These are phyloP conservation scores for Acanthamoeba castellanii DNA, from an alignment of 208 protist genomes.

Conservation along the genomic window DNA sequence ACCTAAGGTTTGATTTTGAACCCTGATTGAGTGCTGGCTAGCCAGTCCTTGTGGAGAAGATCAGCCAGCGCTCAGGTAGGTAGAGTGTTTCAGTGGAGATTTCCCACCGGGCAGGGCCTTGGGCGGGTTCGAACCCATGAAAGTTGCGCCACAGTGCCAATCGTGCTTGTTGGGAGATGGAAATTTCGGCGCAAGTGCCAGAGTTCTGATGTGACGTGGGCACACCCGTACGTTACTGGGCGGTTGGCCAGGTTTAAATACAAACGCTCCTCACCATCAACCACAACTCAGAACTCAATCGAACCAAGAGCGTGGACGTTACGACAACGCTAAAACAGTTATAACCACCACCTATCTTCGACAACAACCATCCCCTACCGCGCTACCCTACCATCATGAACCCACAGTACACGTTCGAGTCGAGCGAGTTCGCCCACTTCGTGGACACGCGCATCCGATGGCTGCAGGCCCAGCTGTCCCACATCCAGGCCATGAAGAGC, in stretches of 20 bases:
- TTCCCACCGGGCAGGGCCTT: background rate
- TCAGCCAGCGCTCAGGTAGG: background rate
- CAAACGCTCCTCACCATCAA: background rate
- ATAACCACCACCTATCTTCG: too few relatives aligned
- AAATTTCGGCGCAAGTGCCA: background rate
- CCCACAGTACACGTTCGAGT: background rate
- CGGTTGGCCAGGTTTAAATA: conserved; percentile 5
- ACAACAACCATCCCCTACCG: background rate
- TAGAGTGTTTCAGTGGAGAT: background rate
- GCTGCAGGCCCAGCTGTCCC: conserved; percentile 14
- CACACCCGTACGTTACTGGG: background rate
- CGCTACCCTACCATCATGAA: background rate
- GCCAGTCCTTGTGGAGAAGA: too few relatives aligned
- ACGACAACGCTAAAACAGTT: too few relatives aligned
- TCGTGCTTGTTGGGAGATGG: background rate
- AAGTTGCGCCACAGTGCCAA: background rate
- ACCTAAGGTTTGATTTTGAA: background rate
- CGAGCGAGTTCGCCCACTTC: conserved; percentile 16
- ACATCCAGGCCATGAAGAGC: conserved; percentile 42
- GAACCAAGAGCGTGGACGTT: background rate
- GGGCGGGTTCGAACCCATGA: background rate
- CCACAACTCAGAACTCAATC: background rate
- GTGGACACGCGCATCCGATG: conserved; percentile 26
- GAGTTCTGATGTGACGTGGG: background rate
- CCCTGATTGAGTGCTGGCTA: background rate